phyloP scores from a whole-genome alignment of 2,329 filamentous ascomycete species.

The Monosporascus ibericus region DNA sequence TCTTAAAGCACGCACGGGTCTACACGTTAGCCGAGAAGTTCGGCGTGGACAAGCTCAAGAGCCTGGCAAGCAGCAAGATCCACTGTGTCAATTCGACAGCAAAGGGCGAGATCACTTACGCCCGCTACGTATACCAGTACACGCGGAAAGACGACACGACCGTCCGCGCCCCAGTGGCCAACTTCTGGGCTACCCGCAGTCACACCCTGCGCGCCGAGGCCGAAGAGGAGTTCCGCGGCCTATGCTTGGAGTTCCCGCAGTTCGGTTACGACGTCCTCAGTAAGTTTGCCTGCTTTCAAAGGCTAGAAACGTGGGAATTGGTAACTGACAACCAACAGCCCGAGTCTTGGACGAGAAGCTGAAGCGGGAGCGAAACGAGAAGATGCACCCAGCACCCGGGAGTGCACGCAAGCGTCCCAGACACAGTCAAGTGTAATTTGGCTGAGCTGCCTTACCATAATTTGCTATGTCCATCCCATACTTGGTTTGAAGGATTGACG shows the following conservation, averaged over 20 bases:
- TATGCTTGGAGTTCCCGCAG: conserved; percentile 85
- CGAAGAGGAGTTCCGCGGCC: conserved; percentile 73
- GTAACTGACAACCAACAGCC: conserved; percentile 33
- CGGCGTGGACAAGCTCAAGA: conserved; percentile 60
- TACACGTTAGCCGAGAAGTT: conserved; percentile 86
- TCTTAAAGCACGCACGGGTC: conserved; percentile 82
- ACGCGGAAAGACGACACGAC: conserved; percentile 62
- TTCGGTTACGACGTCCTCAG: conserved; percentile 91
- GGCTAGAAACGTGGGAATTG: conserved; percentile 6
- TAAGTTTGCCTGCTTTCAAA: conserved; percentile 33
- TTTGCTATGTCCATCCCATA: background rate
- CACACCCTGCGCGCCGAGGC: conserved; percentile 81
- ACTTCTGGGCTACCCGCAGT: conserved; percentile 78
- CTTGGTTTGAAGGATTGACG: conserved; percentile 1
- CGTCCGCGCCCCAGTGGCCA: conserved; percentile 78
- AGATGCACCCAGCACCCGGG: conserved; percentile 44
- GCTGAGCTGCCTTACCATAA: background rate
- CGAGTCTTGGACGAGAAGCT: conserved; percentile 62
- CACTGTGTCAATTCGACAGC: conserved; percentile 85
- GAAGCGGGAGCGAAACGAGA: conserved; percentile 56
- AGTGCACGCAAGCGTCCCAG: conserved; percentile 53
- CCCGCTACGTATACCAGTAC: conserved; percentile 81
- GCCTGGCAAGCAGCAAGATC: conserved; percentile 80
- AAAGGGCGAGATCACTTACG: conserved; percentile 85
- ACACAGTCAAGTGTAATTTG: conserved; percentile 37